Base-by-base conservation (phyloP, 225 moss, liverwort and hornwort genomes). In the Physcomitrium patens region DNA sequence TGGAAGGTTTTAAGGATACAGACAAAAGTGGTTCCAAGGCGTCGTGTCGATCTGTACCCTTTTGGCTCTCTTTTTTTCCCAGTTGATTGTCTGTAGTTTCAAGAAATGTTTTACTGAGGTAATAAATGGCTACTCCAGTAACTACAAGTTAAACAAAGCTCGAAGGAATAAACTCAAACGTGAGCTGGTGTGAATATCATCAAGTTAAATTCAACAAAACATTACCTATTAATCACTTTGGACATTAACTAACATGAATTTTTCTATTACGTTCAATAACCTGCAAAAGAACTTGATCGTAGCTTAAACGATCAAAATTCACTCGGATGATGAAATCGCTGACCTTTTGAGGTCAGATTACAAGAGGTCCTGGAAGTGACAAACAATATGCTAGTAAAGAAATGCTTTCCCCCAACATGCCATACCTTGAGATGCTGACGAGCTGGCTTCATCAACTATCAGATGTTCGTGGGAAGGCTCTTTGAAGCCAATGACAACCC, bases 21-120 rank as follows among this genome's bases (percentile, higher is more conserved):
- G 72, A 78, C 24, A 89, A 37, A 42, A 92, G 83, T 62, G 90
- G 90, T 53, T 92, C 84, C 78, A 90, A 71, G 56, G 83, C 62
- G 45, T 83, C 83, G 31, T 86, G 54, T 60, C 11, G 11, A 80
- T 82, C 68, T 47, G 31, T 37, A 2, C 72, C 53, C 68, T 68
- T 60, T 48, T 31, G 66, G n/a, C 53, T 76, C 52, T 28, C 66
- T 54, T 51, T 17, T 9, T 27, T 68, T 60, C 18, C 44, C 55
- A 37, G 37, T 24, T 43, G 67, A 17, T 61, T 67, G 17, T 55
- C 74, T 81, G 77, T 23, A 73, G 59, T 41, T 10, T 26, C 53
- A 43, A 73, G 47, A 41, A 15, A 6, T 1, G 15, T 37, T 7
- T 20, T 22, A 7, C 43, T 17, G 23, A 41, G 53, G 54, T 24